These are phyloP conservation scores for Yamadazyma jaroonii DNA, from an alignment of 1,139 yeast species.

Conservation along the genomic window DNA sequence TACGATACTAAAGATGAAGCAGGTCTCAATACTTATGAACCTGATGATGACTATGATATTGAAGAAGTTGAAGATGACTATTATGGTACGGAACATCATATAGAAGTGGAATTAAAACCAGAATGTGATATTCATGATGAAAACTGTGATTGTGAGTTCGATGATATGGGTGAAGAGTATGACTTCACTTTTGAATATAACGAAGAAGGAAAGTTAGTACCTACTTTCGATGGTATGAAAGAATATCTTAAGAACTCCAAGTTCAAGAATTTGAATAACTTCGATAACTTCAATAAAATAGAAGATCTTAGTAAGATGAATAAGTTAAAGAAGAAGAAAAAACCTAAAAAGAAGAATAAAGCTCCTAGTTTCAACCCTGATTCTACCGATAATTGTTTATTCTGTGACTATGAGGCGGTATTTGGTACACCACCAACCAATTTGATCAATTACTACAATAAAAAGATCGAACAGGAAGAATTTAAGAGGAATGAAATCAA, in stretches of 20 bases:
- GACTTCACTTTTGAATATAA: conserved; percentile 47
- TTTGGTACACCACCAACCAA: conserved; percentile 21
- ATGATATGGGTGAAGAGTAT: conserved; percentile 34
- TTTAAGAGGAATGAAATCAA: conserved; percentile 32
- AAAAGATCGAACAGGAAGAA: conserved; percentile 32
- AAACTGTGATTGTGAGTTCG: conserved; percentile 32
- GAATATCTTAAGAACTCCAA: conserved; percentile 25
- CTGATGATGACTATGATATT: conserved; percentile 26
- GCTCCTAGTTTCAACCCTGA: conserved; percentile 13
- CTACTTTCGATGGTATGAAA: conserved; percentile 40
- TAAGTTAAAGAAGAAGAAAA: conserved; percentile 11
- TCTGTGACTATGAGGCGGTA: conserved; percentile 17
- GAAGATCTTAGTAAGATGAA: conserved; percentile 5
- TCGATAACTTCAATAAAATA: conserved; percentile 8
- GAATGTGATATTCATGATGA: conserved; percentile 32
- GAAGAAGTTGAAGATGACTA: conserved; percentile 30
- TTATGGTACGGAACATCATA: conserved; percentile 33
- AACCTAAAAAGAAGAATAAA: neutral
- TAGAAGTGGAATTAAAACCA: conserved; percentile 40
- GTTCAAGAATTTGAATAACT: conserved; percentile 7
- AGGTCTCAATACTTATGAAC: conserved; percentile 26
- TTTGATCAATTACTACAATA: conserved; percentile 25
- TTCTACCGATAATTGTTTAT: conserved; percentile 12
- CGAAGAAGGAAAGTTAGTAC: conserved; percentile 40
- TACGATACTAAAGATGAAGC: conserved; percentile 44